A percentile compares a stretch with the other conserved stretches of the same genome.
These are phyloP conservation scores for Colletotrichum sp. DNA, from an alignment of 2,329 filamentous ascomycete species.

Conservation along the genomic window DNA sequence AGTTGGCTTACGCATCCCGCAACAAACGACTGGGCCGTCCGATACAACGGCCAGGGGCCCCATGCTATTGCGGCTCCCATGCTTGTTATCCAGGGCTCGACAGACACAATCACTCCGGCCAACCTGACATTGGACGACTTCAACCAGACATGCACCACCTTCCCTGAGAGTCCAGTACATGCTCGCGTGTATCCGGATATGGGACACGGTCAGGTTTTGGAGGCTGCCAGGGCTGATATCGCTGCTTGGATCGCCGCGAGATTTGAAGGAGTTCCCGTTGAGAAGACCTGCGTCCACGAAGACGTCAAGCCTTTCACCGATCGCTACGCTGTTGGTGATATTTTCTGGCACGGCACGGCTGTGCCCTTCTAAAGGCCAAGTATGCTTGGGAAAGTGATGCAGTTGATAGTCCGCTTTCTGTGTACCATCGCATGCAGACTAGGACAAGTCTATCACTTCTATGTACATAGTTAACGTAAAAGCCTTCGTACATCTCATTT, in stretches of 20 bases:
- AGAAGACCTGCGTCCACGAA: not conserved
- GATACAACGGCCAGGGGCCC: conserved; percentile 24
- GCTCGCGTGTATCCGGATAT: not conserved
- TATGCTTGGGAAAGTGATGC: not conserved
- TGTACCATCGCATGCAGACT: not conserved
- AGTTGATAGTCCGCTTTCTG: not conserved
- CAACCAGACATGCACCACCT: not conserved
- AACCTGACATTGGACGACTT: not conserved
- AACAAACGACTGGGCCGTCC: not conserved
- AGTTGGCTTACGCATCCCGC: conserved; percentile 12
- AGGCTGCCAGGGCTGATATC: conserved; percentile 1
- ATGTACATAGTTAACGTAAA: not conserved
- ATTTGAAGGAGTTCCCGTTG: not conserved
- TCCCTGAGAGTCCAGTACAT: not conserved
- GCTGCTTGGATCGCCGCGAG: not conserved
- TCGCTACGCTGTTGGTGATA: not conserved
- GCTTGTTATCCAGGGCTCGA: conserved; percentile 26
- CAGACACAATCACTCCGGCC: conserved; percentile 20
- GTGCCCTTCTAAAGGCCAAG: not conserved
- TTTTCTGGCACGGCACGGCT: not conserved
- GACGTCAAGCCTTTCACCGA: not conserved
- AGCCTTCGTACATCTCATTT: not conserved
- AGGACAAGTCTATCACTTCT: not conserved
- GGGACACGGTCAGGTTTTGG: conserved; percentile 1
- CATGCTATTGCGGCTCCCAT: conserved; percentile 24